These are phyloP conservation scores for Fusarium sp. DNA, from an alignment of 2,329 filamentous ascomycete genomes.

Conservation along the genomic window DNA sequence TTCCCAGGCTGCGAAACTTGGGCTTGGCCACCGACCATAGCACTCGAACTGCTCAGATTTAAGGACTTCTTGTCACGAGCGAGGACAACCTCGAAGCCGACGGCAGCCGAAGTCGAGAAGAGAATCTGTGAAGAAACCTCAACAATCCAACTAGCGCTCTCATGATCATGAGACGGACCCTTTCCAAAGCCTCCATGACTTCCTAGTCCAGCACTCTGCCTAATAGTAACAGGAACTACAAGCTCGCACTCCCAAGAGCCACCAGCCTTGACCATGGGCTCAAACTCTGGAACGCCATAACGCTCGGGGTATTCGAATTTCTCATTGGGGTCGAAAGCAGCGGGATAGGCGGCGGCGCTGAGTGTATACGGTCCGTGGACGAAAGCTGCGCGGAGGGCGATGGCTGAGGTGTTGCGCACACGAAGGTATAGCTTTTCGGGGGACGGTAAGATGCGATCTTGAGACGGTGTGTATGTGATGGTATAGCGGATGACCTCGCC, in stretches of 20 bases:
- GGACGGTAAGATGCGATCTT: constrained; percentile 90
- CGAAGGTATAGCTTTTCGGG: constrained; percentile 85
- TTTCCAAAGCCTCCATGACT: constrained; percentile 62
- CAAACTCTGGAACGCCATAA: constrained; percentile 88
- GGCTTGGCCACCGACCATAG: constrained; percentile 61
- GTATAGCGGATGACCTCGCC: constrained; percentile 94
- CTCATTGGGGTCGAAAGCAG: constrained; percentile 84
- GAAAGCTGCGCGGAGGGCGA: constrained; percentile 93
- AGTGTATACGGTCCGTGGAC: constrained; percentile 96
- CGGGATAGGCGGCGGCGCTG: constrained; percentile 86
- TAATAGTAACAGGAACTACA: constrained; percentile 81
- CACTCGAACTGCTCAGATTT: constrained; percentile 68
- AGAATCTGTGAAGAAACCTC: constrained; percentile 94
- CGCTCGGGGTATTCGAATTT: constrained; percentile 77
- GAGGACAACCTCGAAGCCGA: constrained; percentile 88
- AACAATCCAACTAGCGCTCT: constrained; percentile 85
- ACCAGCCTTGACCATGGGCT: constrained; percentile 96
- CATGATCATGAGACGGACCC: constrained; percentile 60
- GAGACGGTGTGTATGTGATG: constrained; percentile 89
- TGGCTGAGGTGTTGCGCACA: constrained; percentile 91
- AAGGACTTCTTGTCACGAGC: constrained; percentile 88
- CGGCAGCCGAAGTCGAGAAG: constrained; percentile 89
- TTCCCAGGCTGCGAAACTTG: constrained; percentile 75
- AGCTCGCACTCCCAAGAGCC: constrained; percentile 87
- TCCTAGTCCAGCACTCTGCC: constrained; percentile 70